Evolutionary conservation across 2,329 filamentous ascomycete genomes (phyloP), one percentile per base, ranked within the genome.

Genomic region (Truncatella angustata): DNA sequence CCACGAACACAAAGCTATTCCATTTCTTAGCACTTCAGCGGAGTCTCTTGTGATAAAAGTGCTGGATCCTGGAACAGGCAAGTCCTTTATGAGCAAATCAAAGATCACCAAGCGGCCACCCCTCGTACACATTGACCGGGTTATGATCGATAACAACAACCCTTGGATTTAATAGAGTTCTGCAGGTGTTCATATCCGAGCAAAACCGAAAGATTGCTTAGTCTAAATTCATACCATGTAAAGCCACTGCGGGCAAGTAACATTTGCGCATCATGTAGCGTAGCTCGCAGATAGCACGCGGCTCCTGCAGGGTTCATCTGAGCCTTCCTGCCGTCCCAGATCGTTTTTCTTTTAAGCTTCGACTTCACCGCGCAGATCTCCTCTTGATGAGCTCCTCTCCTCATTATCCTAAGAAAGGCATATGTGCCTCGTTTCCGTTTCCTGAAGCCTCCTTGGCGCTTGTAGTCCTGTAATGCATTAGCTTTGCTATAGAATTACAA

Each of bases 271-370:
- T 32, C 28, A 7, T 32, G 28, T 12, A 32, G 28, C 28, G 28
- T 32, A 32, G 28, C 28, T 7, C 14, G 28, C 28, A 32, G 28
- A 32, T 32, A 32, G 28, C 7, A 14, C 28, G 7, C 7, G 28
- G 28, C 28, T 32, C 7, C 28, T 32, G 28, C 28, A 32, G 28
- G 28, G 28, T 32, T 9, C 7, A 14, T n/a, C n/a, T n/a, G 28
- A 9, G 28, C 28, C 7, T 44, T 44, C 23, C 12, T 16, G 23
- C 12, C 28, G 16, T 9, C 12, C 20, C 9, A 26, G 6, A 21
- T 24, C 23, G 12, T 20, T 40, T 40, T 20, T 20, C 16, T 44
- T 44, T 44, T 26, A 44, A 44, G 40, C 40, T 44, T 44, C 40
- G 21, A 16, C 40, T 24, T 21, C 40, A 24, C 40, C 40, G 21